Evolutionary conservation across 2,329 filamentous ascomycete species (phyloP), one percentile per base, ranked within the genome.

Genomic region (Plenodomus biglobosus): DNA sequence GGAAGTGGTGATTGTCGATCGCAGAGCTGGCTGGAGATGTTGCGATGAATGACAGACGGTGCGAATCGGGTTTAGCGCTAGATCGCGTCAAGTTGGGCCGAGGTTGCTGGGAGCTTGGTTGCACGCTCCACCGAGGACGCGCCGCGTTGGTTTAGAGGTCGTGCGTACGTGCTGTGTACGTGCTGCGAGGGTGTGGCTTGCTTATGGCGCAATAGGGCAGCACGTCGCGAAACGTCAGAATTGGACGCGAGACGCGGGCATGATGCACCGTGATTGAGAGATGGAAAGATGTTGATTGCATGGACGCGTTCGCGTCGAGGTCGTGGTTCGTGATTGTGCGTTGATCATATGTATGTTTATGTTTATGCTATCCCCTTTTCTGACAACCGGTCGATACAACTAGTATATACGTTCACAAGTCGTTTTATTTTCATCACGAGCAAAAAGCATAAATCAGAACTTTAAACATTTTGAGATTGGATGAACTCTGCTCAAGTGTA

Each of bases 401-500:
- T n/a, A n/a, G n/a, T n/a, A 42, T 37, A 47, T 27, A 22, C 35
- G 51, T 35, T 37, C 30, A 21, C 15, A 48, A 39, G n/a, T n/a
- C n/a, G n/a, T n/a, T n/a, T n/a, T n/a, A 32, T 32, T 11, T 11
- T 32, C 27, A 8, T 15, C 27, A 32, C 8, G 11, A 11, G 27
- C 39, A 38, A 42, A 11, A 42, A 21, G 38, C 15, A 30, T 3
- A 15, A 18, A 20, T 10, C 32, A 24, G n/a, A n/a, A 37, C n/a
- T 20, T 21, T 30, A 34, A 44, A 46, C 38, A 8, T 50, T 49
- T 27, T 45, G 27, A 32, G 27, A 46, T 42, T 48, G 34, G 32
- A 48, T 15, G 37, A 53, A 48, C 53, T 52, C 38, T 52, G 55
- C 59, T 63, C 56, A 44, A 52, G 58, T 58, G 55, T 50, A 55